Conservation (phyloP, 75 land plant genomes). For the Isoetes taiwanensis region DNA sequence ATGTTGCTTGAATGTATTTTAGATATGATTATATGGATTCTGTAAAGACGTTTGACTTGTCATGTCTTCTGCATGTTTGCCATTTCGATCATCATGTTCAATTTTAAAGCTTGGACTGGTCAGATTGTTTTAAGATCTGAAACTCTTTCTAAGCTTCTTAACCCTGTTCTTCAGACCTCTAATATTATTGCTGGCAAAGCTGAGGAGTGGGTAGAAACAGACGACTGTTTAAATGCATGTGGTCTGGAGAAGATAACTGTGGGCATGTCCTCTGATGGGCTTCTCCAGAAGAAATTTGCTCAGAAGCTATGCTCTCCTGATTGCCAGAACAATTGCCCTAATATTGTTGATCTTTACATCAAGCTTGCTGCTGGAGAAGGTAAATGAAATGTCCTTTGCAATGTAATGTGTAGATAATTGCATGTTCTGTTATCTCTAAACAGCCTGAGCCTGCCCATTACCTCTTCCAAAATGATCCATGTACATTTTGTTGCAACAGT, state of each 20-base stretch:
- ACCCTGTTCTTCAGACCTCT: background rate
- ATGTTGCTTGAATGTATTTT: no score
- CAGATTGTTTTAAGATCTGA: background rate
- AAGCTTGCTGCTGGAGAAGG: conserved; percentile 23
- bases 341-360: conserved; percentile 14
- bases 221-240: conserved; percentile 16
- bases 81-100: background rate
- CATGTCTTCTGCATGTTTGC: no score
- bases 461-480: no score
- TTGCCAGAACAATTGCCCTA: conserved; percentile 14
- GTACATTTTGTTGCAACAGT: no score
- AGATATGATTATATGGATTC: no score
- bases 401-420: no score
- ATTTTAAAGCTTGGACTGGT: background rate
- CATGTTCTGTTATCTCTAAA: no score
- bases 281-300: background rate
- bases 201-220: conserved; percentile 16
- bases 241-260: conserved; percentile 11
- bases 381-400: no score
- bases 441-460: no score
- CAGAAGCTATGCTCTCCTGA: conserved; percentile 8
- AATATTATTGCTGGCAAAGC: conserved; percentile 27
- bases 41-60: no score
- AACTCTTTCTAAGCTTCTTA: background rate
- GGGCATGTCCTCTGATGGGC: conserved; percentile 16